Evolutionary conservation across 352 stramenopile species (phyloP), one percentile per base, ranked within the genome.

Genomic region (Pythium biforme): DNA sequence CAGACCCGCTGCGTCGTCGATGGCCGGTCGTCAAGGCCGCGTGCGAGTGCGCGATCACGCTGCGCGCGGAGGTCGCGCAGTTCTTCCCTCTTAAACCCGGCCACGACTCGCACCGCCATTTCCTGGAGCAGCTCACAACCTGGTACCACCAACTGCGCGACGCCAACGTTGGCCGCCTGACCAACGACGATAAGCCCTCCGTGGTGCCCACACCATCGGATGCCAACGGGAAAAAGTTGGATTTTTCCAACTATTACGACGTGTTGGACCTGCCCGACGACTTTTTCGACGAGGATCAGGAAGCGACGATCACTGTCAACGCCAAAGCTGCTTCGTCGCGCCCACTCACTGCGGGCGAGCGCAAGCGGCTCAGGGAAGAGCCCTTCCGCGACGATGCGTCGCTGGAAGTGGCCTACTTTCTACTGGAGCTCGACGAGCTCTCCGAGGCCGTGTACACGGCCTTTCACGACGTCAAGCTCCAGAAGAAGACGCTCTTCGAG

Each of bases 401-500:
- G 15, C 40, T 75, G 11, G 70, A 75, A 40, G 26, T 68, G 2
- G 54, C 65, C 12, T 68, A 51, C 48, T 71, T 75, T 31, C 59
- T 77, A 25, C 23, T 77, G 45, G 69, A 79, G 45, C 20, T 73
- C 5, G 67, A 70, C n/a, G 33, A 57, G 51, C 51, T 57, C 51
- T 48, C 33, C 3, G 51, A 57, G 51, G 31, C 51, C 11, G 72
- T 76, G 12, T 72, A 69, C 33, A 58, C 8, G 7, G 55, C 66
- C 14, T 75, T 73, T n/a, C 45, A 62, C 22, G 47, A 77, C 26
- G 69, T 79, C 11, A 79, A 79, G 37, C 62, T 61, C 11, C 52
- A 75, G 40, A 31, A 64, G 33, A 71, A 69, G 22, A 75, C 69
- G 11, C 62, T 79, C 47, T 49, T 79, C 23, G 72, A 79, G 25